Base-by-base conservation (phyloP, 2,329 filamentous ascomycete genomes). In the Penicillium sp. region DNA sequence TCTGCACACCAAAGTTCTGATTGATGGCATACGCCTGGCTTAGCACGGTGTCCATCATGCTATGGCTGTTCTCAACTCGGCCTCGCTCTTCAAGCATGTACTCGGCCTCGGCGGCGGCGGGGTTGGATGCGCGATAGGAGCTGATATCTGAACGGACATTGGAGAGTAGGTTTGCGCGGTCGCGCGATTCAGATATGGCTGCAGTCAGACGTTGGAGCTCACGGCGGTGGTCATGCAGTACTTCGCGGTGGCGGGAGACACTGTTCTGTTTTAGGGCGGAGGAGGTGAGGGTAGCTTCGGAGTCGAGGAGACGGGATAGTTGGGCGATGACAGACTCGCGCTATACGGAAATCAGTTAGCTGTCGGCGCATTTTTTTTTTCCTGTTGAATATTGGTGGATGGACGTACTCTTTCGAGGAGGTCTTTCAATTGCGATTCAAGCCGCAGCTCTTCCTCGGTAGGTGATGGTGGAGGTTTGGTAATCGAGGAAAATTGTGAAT, bases 251-350 rank as follows among this genome's bases (percentile, higher is more conserved):
- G 31, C 96, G 88, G 58, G 90, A 84, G 38, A 99, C 87, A 73
- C 97, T 97, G 79, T 93, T 96, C 70, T 96, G 92, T 78, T 97
- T 97, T n/a, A 96, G 84, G 55, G 92, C 92, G 38, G 93, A 97
- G 44, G 92, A 88, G 50, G 90, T 91, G 58, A 95, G 85, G 55
- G 87, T 83, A 23, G 92, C 86, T 82, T 97, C 93, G 55, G 92
- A 96, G 79, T 97, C 93, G 66, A 97, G 89, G 53, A 97, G 87
- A 57, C 93, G 90, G 65, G 87, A 81, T 55, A 99, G 88, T 76
- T 97, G 91, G 58, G 82, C 78, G 71, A 97, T 87, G 52, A 94
- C 84, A 44, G 82, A 80, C 72, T 96, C 91, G 71, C 94, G 88
- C 91, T 96, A 72, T 50, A 33, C 13, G 23, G 23, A 16, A 21